A percentile compares a stretch with the other conserved stretches of the same genome.
phyloP scores from a whole-genome alignment of 2,329 filamentous ascomycete genomes.

The Lasiodiplodia gonubiensis region DNA sequence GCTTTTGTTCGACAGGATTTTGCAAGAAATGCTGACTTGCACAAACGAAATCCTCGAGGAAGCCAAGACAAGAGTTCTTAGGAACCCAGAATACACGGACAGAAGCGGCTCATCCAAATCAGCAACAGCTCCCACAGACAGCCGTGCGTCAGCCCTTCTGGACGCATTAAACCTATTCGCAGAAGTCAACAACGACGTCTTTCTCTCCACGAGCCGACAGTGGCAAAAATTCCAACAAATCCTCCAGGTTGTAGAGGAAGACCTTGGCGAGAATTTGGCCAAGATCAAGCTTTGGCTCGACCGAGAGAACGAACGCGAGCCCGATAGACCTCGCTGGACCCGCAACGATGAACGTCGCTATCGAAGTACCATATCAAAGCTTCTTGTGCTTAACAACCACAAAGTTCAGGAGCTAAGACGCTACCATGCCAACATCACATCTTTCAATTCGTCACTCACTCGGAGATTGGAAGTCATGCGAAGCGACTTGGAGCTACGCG shows the following conservation, averaged over 20 bases:
- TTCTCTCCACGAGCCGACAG: slow-evolving; percentile 7
- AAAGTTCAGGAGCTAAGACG: background rate
- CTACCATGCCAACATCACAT: slow-evolving; percentile 27
- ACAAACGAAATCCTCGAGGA: background rate
- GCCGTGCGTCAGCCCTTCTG: slow-evolving; percentile 1
- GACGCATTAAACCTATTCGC: slow-evolving; percentile 21
- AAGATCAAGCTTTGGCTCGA: slow-evolving; percentile 36
- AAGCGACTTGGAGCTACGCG: slow-evolving; percentile 17
- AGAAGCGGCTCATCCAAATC: too few relatives aligned
- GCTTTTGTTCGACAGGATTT: slow-evolving; percentile 34
- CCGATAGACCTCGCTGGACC: slow-evolving; percentile 41
- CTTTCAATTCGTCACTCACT: slow-evolving; percentile 20
- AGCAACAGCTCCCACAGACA: background rate
- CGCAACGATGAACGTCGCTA: slow-evolving; percentile 42
- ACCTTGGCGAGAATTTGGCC: slow-evolving; percentile 31
- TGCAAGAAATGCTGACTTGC: slow-evolving; percentile 28
- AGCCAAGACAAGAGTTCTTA: background rate
- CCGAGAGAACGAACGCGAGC: slow-evolving; percentile 37
- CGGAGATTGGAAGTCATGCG: background rate
- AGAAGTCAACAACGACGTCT: slow-evolving; percentile 17
- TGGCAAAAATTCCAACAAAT: slow-evolving; percentile 32
- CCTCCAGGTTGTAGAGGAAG: slow-evolving; percentile 33
- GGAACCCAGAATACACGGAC: background rate
- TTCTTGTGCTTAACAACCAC: slow-evolving; percentile 20
- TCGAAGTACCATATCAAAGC: slow-evolving; percentile 31